Evolutionary conservation across 768 basidiomycete genomes (phyloP).

Genomic region (Xanthoconium purpureum): DNA sequence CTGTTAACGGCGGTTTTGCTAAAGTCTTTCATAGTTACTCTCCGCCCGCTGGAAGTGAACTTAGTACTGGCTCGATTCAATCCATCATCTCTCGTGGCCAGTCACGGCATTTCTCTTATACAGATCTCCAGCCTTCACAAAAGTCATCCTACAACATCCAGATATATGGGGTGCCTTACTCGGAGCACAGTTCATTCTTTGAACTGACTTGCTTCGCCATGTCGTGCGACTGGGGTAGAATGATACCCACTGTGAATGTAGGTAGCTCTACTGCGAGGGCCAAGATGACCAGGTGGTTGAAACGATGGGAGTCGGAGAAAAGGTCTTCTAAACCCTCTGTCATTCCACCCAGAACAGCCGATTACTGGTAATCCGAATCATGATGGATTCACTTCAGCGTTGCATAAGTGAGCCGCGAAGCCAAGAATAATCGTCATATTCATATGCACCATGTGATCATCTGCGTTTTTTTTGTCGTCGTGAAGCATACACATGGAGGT

Average conservation of each 20-base stretch:
- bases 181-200: conserved; percentile 94
- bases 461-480: conserved; percentile 21
- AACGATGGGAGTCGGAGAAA: conserved; percentile 84
- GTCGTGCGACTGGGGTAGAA: conserved; percentile 78
- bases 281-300: conserved; percentile 89
- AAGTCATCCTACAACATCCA: conserved; percentile 69
- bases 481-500: conserved; percentile 20
- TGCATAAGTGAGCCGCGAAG: background rate
- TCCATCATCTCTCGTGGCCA: conserved; percentile 68
- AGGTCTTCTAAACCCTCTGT: conserved; percentile 43
- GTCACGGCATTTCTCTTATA: conserved; percentile 62
- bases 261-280: conserved; percentile 66
- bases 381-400: background rate
- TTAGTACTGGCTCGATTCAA: conserved; percentile 57
- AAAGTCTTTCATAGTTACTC: conserved; percentile 48
- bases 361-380: conserved; percentile 44
- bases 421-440: background rate
- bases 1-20: background rate
- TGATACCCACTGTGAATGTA: conserved; percentile 95
- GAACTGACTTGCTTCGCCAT: conserved; percentile 95
- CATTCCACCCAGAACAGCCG: conserved; percentile 37
- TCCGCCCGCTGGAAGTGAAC: conserved; percentile 60
- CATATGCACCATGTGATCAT: conserved; percentile 15
- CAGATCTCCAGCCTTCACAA: conserved; percentile 62
- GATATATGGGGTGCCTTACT: conserved; percentile 86